Evolutionary conservation across 1,139 yeast genomes (phyloP).

Genomic region (Nadsonia starkeyi-henricii): DNA sequence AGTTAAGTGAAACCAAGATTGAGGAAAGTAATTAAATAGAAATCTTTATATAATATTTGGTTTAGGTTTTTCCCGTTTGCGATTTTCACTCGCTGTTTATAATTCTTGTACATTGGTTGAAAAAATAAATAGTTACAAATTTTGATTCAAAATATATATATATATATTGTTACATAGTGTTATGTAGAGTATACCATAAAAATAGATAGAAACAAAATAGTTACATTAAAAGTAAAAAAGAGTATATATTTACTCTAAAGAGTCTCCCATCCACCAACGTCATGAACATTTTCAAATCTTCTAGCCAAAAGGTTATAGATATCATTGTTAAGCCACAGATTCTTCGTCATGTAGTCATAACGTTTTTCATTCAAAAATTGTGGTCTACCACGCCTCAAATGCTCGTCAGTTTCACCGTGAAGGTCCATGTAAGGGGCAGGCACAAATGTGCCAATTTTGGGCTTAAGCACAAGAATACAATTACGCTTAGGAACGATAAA

Average conservation of each 20-base stretch:
- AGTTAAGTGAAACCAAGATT: constrained; percentile 22
- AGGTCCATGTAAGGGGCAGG: constrained; percentile 76
- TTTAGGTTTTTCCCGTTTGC: background rate
- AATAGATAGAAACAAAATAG: no score
- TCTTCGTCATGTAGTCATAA: constrained; percentile 53
- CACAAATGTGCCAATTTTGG: constrained; percentile 61
- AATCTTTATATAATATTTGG: background rate
- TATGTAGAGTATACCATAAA: no score
- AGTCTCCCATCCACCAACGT: constrained; percentile 95
- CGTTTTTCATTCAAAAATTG: constrained; percentile 49
- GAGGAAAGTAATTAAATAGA: constrained; percentile 8
- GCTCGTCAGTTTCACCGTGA: constrained; percentile 79
- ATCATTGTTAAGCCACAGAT: constrained; percentile 69
- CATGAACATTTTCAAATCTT: constrained; percentile 61
- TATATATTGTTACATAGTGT: no score
- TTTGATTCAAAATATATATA: no score
- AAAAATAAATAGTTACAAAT: no score
- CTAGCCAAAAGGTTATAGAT: constrained; percentile 67
- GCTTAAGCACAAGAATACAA: constrained; percentile 47
- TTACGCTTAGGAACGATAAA: constrained; percentile 68
- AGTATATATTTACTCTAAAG: constrained; percentile 27
- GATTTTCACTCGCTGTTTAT: background rate
- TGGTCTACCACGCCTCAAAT: constrained; percentile 54
- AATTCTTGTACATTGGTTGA: background rate
- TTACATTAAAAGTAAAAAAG: background rate